Evolutionary conservation across 805 yeast genomes (phyloP), one percentile per base, ranked within the genome.

Genomic region (Pichia phayaonensis): DNA sequence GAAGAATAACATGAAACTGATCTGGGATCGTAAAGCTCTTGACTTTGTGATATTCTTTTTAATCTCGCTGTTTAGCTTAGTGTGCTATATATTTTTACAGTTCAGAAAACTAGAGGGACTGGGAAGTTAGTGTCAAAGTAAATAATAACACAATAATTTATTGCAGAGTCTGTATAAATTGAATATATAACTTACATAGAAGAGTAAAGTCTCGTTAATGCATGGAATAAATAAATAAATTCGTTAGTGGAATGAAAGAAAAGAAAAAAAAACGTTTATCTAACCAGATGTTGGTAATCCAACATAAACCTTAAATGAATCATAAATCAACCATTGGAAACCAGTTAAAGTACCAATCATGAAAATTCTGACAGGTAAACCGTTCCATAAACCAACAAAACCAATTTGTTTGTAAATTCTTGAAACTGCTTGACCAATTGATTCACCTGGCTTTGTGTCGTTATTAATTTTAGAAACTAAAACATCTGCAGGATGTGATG

Each of bases 321-420:
- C 99, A 72, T 92, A 92, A 55, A 94, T 79, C 65, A 92, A 78
- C 98, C 98, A 92, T 74, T 92, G 99, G 77, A 86, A 80, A 55
- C 97, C 97, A 26, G 98, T 94, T 68, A 92, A 77, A 10, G 98
- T 92, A 74, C 98, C 98, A 67, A 94, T 81, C 99, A 94, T 92
- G 54, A 90, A 79, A 60, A 92, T 90, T 79, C 98, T 86, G 53
- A 90, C 94, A 18, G 90, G 86, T 54, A 92, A 79, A 42, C 99
- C 98, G 64, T 87, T 87, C 98, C 98, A 92, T 51, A 94, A 75
- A 18, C 98, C 99, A 20, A 63, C 70, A 65, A 92, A 92, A 1
- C 98, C 98, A 62, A 92, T 90, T 61, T 80, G 77, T 50, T 72
- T 67, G 68, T 90, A 92, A 61, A 92, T 90, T 62, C 94, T 80